Evolutionary conservation across 768 basidiomycete genomes (phyloP).

Genomic region (Hygrophoropsis aurantiaca): DNA sequence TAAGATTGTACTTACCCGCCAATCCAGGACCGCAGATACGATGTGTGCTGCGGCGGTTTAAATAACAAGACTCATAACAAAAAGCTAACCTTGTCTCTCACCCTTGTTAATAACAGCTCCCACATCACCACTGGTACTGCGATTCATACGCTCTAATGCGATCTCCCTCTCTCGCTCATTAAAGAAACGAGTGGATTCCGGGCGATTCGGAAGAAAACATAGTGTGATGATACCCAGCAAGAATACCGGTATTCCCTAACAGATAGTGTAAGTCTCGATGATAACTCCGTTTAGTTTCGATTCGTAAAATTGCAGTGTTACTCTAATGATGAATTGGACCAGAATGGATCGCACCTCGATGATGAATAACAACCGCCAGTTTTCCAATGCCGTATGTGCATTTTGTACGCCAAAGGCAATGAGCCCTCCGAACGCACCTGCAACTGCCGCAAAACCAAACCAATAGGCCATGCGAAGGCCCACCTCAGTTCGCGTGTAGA

Average conservation of each 20-base stretch:
- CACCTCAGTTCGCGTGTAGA: constrained; percentile 48
- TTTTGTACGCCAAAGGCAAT: constrained; percentile 53
- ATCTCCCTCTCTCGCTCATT: constrained; percentile 47
- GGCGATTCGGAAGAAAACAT: constrained; percentile 58
- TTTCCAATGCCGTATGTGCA: constrained; percentile 32
- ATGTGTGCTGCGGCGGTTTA: constrained; percentile 46
- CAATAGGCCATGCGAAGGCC: constrained; percentile 50
- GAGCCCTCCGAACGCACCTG: constrained; percentile 57
- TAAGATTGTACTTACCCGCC: constrained; percentile 44
- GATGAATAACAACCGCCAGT: constrained; percentile 40
- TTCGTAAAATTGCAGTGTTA: too few species aligned
- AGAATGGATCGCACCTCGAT: constrained; percentile 28
- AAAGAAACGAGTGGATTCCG: constrained; percentile 60
- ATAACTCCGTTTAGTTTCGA: too few species aligned
- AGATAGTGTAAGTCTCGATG: too few species aligned
- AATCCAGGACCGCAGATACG: constrained; percentile 57
- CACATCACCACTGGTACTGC: constrained; percentile 57
- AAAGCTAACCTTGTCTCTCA: constrained; percentile 18
- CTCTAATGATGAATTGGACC: constrained; percentile 41
- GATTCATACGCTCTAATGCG: constrained; percentile 60
- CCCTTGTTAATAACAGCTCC: constrained; percentile 60
- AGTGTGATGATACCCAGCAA: constrained; percentile 52
- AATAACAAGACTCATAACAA: background rate
- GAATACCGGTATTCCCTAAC: constrained; percentile 63
- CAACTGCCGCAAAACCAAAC: constrained; percentile 57